Conservation (phyloP, 257 asterid genomes). For the Anisodus acutangulus region DNA sequence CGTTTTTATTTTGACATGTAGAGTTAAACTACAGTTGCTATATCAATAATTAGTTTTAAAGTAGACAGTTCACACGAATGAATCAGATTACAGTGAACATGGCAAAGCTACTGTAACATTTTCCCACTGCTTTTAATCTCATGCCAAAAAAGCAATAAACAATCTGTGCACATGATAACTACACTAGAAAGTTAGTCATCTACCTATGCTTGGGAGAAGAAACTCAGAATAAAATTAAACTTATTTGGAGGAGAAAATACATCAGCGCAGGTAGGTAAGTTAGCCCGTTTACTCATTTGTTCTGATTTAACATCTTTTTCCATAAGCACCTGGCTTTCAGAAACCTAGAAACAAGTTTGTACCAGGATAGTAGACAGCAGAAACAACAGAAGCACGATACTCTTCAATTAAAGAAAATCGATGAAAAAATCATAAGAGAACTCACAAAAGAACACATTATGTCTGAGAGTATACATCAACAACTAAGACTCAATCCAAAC, state of each 20-base stretch:
- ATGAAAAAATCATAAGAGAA: not conserved
- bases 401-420: not conserved
- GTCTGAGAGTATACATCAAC: conserved; percentile 14
- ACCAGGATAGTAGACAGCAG: not conserved
- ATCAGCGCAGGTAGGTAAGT: not conserved
- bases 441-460: not conserved
- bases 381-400: not conserved
- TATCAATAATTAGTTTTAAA: not conserved
- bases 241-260: not conserved
- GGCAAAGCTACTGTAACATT: not conserved
- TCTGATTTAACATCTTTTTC: not conserved
- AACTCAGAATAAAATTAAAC: not conserved
- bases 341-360: not conserved
- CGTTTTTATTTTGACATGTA: not conserved
- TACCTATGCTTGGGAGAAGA: not conserved
- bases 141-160: not conserved
- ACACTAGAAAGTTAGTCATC: not conserved
- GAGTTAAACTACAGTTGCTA: not conserved
- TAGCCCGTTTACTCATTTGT: not conserved
- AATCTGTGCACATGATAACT: not conserved
- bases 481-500: conserved; percentile 18
- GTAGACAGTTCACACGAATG: not conserved
- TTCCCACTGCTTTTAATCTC: not conserved
- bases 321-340: not conserved
- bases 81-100: not conserved